Conservation (phyloP, 768 basidiomycete genomes). For the Candolleomyces eurysporus region DNA sequence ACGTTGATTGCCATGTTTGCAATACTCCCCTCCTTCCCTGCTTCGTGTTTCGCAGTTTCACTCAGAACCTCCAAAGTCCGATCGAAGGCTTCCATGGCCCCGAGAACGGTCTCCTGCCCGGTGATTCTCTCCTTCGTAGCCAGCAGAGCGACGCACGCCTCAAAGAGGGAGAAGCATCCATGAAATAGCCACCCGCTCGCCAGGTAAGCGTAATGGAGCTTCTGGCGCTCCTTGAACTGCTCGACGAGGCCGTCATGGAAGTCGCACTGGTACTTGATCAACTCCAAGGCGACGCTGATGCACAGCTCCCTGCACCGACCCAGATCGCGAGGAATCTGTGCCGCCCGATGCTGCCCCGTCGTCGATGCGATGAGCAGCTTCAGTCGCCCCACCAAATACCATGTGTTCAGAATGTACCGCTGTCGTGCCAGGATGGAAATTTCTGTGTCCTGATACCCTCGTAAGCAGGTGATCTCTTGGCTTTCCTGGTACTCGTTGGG, state of each 20-base stretch:
- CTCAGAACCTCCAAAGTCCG: slow-evolving; percentile 36
- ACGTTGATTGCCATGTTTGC: slow-evolving; percentile 39
- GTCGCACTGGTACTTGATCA: slow-evolving; percentile 43
- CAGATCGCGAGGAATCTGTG: slow-evolving; percentile 22
- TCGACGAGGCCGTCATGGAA: slow-evolving; percentile 26
- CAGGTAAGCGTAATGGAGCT: slow-evolving; percentile 6
- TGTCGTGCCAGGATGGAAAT: slow-evolving; percentile 35
- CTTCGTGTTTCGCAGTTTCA: slow-evolving; percentile 31
- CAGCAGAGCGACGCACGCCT: slow-evolving; percentile 45
- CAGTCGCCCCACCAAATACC: slow-evolving; percentile 44
- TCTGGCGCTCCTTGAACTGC: slow-evolving; percentile 5
- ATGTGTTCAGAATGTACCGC: slow-evolving; percentile 42
- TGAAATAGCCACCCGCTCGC: slow-evolving; percentile 35
- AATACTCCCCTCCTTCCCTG: slow-evolving; percentile 34
- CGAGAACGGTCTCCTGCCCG: slow-evolving; percentile 33
- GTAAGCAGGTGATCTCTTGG: slow-evolving; percentile 22
- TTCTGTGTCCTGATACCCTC: slow-evolving; percentile 28
- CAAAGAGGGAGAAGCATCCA: slow-evolving; percentile 44
- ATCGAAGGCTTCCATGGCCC: slow-evolving; percentile 37
- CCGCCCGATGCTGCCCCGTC: slow-evolving; percentile 28
- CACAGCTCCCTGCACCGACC: slow-evolving; percentile 36
- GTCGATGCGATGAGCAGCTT: slow-evolving; percentile 45
- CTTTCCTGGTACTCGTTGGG: slow-evolving; percentile 37
- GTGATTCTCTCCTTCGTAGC: slow-evolving; percentile 16
- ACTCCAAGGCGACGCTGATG: slow-evolving; percentile 37